Percentiles rank a stretch among this genome's conserved stretches.
Evolutionary conservation across 352 stramenopile species (phyloP).

Genomic region (Globisporangium splendens): DNA sequence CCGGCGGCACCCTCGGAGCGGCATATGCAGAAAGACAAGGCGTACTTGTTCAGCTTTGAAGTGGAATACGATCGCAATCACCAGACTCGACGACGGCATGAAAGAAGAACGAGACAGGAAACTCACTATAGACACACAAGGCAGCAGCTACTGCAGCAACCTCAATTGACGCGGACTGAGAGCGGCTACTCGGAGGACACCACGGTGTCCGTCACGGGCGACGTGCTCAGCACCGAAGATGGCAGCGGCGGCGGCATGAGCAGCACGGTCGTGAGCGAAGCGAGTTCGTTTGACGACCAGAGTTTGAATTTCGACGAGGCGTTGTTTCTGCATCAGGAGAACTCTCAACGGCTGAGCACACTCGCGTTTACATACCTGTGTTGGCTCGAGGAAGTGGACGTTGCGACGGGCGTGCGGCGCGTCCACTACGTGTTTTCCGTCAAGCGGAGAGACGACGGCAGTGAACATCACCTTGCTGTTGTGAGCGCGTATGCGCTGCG

Average conservation of each 20-base stretch:
- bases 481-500: constrained; percentile 66
- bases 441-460: constrained; percentile 25
- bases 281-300: constrained; percentile 41
- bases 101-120: constrained; percentile 2
- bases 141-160: neutral
- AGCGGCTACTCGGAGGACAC: constrained; percentile 8
- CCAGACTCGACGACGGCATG: constrained; percentile 2
- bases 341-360: constrained; percentile 35
- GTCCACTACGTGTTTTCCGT: constrained; percentile 68
- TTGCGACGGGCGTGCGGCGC: constrained; percentile 46
- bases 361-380: constrained; percentile 52
- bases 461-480: constrained; percentile 37
- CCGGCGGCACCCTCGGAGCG: constrained; percentile 15
- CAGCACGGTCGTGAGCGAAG: constrained; percentile 52
- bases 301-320: constrained; percentile 24
- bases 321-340: constrained; percentile 35
- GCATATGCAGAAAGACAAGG: constrained; percentile 56
- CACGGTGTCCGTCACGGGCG: constrained; percentile 1
- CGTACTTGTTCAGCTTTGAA: constrained; percentile 84
- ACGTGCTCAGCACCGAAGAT: constrained; percentile 30
- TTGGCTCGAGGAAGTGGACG: constrained; percentile 77
- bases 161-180: constrained; percentile 8
- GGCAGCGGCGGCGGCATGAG: constrained; percentile 13
- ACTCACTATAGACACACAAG: constrained; percentile 5
- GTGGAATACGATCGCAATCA: constrained; percentile 42